phyloP scores from a whole-genome alignment of 257 asterid species.

The Solanum rostratum region DNA sequence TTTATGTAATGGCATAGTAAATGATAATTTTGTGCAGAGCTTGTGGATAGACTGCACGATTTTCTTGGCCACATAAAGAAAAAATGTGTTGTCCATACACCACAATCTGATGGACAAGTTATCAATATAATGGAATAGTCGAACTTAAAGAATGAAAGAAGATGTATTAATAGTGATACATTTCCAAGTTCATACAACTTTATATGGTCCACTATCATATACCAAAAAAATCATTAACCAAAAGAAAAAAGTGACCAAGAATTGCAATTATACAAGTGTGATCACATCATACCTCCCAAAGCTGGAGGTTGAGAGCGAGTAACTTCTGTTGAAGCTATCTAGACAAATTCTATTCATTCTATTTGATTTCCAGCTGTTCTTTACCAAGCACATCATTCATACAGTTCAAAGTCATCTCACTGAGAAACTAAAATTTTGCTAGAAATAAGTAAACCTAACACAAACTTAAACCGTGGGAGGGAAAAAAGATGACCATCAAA shows the following conservation, averaged over 20 bases:
- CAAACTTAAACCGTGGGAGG: neutral
- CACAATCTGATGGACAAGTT: neutral
- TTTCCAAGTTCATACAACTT: neutral
- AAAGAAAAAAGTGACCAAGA: neutral
- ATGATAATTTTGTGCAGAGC: neutral
- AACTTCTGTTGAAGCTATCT: neutral
- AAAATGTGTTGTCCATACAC: neutral
- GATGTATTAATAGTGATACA: neutral
- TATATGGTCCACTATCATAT: neutral
- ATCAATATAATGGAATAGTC: neutral
- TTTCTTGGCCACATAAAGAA: neutral
- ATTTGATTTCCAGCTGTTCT: neutral
- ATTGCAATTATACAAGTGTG: constrained; percentile 3
- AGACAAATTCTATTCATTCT: neutral
- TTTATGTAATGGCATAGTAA: neutral
- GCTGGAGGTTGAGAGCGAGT: neutral
- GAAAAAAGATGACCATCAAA: neutral
- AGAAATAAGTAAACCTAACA: neutral
- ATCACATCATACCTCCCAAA: neutral
- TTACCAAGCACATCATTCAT: neutral
- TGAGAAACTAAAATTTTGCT: neutral
- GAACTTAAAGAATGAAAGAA: neutral
- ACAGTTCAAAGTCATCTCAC: neutral
- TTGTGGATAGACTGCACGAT: neutral
- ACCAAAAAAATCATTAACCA: neutral